These are phyloP conservation scores for Boletales sp. DNA, from an alignment of 768 basidiomycete genomes.

Conservation along the genomic window DNA sequence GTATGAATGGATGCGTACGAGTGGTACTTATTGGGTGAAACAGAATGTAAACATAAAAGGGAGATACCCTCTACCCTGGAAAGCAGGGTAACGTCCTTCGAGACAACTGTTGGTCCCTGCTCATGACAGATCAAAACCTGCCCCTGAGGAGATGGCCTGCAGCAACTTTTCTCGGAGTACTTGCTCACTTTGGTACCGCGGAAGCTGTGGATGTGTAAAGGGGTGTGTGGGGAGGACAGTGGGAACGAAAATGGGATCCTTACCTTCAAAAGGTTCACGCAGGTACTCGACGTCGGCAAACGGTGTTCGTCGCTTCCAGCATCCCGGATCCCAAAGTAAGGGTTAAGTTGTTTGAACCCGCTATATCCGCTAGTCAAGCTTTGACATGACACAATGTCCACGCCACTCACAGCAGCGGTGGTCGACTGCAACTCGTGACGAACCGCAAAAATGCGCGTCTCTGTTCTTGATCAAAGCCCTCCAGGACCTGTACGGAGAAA, in stretches of 20 bases:
- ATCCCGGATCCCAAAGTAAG: slow-evolving; percentile 86
- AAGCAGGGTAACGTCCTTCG: background rate
- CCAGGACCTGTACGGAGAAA: slow-evolving; percentile 53
- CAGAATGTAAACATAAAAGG: background rate
- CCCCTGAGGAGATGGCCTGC: slow-evolving; percentile 81
- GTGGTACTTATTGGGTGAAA: background rate
- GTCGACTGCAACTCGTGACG: slow-evolving; percentile 88
- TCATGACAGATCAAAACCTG: slow-evolving; percentile 91
- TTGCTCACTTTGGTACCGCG: slow-evolving; percentile 60
- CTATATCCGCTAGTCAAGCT: slow-evolving; percentile 29
- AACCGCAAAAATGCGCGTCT: slow-evolving; percentile 77
- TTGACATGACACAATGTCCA: too few relatives aligned
- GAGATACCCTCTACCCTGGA: background rate
- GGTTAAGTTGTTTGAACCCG: slow-evolving; percentile 83
- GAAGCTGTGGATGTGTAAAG: slow-evolving; percentile 45
- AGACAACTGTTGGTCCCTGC: background rate
- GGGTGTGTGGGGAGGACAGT: too few relatives aligned
- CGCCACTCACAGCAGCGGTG: slow-evolving; percentile 70
- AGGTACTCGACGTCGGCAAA: slow-evolving; percentile 78
- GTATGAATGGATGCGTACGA: background rate
- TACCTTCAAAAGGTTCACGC: slow-evolving; percentile 90
- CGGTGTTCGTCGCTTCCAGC: slow-evolving; percentile 68
- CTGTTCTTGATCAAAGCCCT: slow-evolving; percentile 77
- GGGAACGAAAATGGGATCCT: background rate
- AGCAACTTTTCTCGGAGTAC: slow-evolving; percentile 72